Evolutionary conservation across 2,329 filamentous ascomycete species (phyloP).

Genomic region (Alternaria hordeiaustralica): DNA sequence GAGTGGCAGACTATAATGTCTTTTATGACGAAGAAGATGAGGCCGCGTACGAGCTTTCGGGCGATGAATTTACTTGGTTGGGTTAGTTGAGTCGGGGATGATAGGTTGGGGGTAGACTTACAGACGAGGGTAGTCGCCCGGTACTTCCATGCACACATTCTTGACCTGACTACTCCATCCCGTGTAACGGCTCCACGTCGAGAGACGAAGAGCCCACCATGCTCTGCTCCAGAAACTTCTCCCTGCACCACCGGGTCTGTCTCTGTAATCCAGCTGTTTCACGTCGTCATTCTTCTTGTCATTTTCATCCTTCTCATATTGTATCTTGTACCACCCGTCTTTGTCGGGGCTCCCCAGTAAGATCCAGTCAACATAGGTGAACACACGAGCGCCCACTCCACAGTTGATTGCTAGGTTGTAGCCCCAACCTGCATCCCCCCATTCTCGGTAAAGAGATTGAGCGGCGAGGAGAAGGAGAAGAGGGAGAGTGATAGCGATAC

Average conservation of each 20-base stretch:
- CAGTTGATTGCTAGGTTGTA: conserved; percentile 21
- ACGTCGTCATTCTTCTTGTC: not conserved
- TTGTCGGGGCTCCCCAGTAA: conserved; percentile 29
- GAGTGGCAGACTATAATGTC: conserved; percentile 23
- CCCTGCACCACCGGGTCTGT: conserved; percentile 4
- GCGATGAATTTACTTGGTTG: conserved; percentile 26
- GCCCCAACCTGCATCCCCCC: conserved; percentile 14
- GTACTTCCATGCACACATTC: conserved; percentile 29
- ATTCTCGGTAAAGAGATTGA: conserved; percentile 26
- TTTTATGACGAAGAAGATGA: conserved; percentile 19
- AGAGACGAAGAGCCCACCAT: conserved; percentile 31
- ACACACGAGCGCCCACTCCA: conserved; percentile 4
- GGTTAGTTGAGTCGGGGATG: not conserved
- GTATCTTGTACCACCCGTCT: conserved; percentile 33
- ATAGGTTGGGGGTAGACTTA: conserved; percentile 10
- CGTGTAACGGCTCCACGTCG: conserved; percentile 22
- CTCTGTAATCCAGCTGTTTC: not conserved
- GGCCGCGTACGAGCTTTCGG: conserved; percentile 21
- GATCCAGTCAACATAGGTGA: conserved; percentile 30
- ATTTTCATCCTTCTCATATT: conserved; percentile 1
- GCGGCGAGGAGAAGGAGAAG: conserved; percentile 17
- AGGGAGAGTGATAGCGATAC: conserved; percentile 21
- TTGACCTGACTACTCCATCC: conserved; percentile 40
- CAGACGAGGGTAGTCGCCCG: conserved; percentile 26
- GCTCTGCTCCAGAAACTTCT: conserved; percentile 15